phyloP scores from a whole-genome alignment of 768 basidiomycete genomes.

The Paxillus ammoniavirescens region DNA sequence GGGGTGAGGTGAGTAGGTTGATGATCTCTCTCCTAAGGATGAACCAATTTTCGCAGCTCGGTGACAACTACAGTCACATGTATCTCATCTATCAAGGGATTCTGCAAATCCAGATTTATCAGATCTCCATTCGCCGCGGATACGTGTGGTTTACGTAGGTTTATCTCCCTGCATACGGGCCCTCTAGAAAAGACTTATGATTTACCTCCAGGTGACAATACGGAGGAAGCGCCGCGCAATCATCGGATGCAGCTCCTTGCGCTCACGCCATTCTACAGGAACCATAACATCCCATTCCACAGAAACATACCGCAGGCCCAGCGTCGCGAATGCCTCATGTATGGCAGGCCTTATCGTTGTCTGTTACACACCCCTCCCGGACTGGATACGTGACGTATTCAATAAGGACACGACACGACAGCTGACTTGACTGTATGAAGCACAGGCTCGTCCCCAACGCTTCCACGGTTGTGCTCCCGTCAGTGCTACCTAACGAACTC shows the following conservation, averaged over 20 bases:
- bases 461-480: conserved; percentile 57
- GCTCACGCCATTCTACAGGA: conserved; percentile 74
- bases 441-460: conserved; percentile 67
- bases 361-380: conserved; percentile 68
- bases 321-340: conserved; percentile 65
- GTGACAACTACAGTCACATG: conserved; percentile 72
- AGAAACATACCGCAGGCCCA: conserved; percentile 78
- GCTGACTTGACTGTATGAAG: conserved; percentile 45
- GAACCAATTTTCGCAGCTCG: conserved; percentile 49
- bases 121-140: conserved; percentile 76
- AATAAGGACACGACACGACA: conserved; percentile 25
- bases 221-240: conserved; percentile 72
- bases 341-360: conserved; percentile 50
- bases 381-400: conserved; percentile 52
- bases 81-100: conserved; percentile 64
- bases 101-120: conserved; percentile 76
- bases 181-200: conserved; percentile 12
- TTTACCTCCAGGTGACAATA: conserved; percentile 45
- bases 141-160: conserved; percentile 32
- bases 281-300: conserved; percentile 69
- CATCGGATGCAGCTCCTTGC: conserved; percentile 83
- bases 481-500: conserved; percentile 62
- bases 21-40: conserved; percentile 29
- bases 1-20: conserved; percentile 29
- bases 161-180: neutral